These are phyloP conservation scores for Starmerella kuoi DNA, from an alignment of 805 yeast species.

Conservation along the genomic window DNA sequence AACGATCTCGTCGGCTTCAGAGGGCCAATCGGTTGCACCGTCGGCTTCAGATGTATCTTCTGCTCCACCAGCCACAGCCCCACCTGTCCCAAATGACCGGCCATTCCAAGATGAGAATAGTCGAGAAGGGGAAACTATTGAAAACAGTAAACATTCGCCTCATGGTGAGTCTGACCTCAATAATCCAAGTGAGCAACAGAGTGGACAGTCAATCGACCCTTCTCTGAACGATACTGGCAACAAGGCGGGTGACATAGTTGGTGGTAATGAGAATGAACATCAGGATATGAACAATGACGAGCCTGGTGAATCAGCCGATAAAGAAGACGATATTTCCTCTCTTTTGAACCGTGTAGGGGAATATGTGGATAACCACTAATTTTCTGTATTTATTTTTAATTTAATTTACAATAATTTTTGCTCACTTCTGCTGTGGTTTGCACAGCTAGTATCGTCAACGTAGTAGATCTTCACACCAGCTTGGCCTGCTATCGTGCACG, in stretches of 20 bases:
- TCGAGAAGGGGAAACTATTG: too few relatives aligned
- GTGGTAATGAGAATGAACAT: not conserved
- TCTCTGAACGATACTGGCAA: not conserved
- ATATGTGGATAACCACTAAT: conserved; percentile 16
- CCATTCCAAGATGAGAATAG: too few relatives aligned
- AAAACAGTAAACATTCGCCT: too few relatives aligned
- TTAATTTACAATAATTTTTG: too few relatives aligned
- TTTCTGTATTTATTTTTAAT: not conserved
- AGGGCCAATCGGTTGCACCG: not conserved
- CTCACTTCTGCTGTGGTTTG: too few relatives aligned
- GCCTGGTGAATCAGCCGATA: conserved; percentile 4
- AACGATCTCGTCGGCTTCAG: not conserved
- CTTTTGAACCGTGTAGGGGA: conserved; percentile 18
- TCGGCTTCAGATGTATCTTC: not conserved
- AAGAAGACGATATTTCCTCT: conserved; percentile 16
- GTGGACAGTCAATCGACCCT: not conserved
- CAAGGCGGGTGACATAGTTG: not conserved
- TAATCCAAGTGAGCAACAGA: not conserved
- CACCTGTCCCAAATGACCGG: too few relatives aligned
- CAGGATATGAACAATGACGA: not conserved
- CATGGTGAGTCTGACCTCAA: not conserved
- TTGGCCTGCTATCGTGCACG: too few relatives aligned
- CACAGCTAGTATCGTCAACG: not conserved
- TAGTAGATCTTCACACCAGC: too few relatives aligned
- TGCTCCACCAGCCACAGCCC: too few relatives aligned